Base-by-base conservation (phyloP, 805 yeast genomes). In the Debaryomyces castellii region DNA sequence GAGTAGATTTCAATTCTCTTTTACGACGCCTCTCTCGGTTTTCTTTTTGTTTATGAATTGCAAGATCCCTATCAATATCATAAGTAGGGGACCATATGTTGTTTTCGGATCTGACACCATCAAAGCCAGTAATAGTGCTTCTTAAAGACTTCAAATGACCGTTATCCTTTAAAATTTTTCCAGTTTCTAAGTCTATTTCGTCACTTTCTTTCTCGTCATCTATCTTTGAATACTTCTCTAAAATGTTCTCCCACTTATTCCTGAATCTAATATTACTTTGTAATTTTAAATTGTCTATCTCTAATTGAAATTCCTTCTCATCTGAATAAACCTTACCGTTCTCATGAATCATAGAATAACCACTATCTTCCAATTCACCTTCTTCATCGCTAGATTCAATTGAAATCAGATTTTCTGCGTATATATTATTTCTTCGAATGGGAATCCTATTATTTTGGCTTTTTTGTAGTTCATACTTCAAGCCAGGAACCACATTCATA, bases 91-190 rank as follows among this genome's bases (percentile, higher is more conserved):
- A 55, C 81, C 81, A 77, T 20, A 72, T 63, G 46, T 62, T 56
- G 10, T 62, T 59, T 12, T 52, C 53, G 10, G 55, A 28, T 28
- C 35, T 45, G 11, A 41, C 46, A 10, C 47, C 54, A 32, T 41
- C 45, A n/a, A 46, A 34, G 12, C n/a, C 37, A 9, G 40, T 43
- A 16, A 38, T 40, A 6, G 32, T 43, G 5, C 43, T 37, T 3
- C 47, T 51, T 46, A 84, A 54, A 2, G 83, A 76, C 46, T 77
- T 63, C 18, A 87, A 53, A 61, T 87, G 95, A 2, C 96, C 96
- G 43, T 79, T 75, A 54, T 87, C 90, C 25, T 69, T 77, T 1
- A 82, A 60, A 1, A 87, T 76, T 45, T 76, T 71, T 0, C 92
- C 91, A 0, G 89, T 81, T 8, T 59, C 57, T 18, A 87, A 55